phyloP scores from a whole-genome alignment of 169 alveolate genomes.

The Neospora caninum region DNA sequence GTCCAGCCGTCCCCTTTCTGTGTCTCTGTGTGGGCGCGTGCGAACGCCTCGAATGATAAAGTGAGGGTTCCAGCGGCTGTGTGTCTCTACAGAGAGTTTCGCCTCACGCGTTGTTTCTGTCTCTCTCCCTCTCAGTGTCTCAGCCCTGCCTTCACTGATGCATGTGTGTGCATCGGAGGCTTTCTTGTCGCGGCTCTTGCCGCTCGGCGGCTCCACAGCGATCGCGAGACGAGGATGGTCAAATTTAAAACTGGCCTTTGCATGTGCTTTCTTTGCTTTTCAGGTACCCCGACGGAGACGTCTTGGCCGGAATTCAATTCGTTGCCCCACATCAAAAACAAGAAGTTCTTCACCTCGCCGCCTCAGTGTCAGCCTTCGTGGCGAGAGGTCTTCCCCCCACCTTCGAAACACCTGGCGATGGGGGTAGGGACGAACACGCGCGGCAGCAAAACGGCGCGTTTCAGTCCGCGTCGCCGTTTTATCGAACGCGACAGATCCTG shows the following conservation, averaged over 20 bases:
- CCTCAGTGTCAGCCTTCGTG: conserved; percentile 52
- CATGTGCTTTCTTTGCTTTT: not conserved
- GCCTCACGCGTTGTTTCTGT: not conserved
- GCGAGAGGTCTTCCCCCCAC: conserved; percentile 61
- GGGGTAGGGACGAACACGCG: not conserved
- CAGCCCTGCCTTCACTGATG: not conserved
- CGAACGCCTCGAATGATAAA: too few relatives aligned
- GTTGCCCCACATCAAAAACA: conserved; percentile 47
- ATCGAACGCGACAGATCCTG: too few relatives aligned
- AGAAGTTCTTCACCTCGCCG: conserved; percentile 17
- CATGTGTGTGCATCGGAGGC: not conserved
- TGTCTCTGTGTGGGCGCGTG: too few relatives aligned
- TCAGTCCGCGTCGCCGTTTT: not conserved
- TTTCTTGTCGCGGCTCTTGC: not conserved
- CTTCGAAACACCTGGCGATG: conserved; percentile 32
- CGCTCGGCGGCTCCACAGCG: too few relatives aligned
- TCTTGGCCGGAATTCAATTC: conserved; percentile 54
- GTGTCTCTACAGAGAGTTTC: too few relatives aligned
- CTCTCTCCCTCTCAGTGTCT: not conserved
- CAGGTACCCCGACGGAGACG: conserved; percentile 57
- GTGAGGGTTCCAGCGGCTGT: too few relatives aligned
- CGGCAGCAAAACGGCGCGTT: not conserved
- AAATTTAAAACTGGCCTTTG: not conserved
- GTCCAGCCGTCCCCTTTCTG: too few relatives aligned
- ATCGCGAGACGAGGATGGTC: too few relatives aligned